Conservation (phyloP, 2,329 filamentous ascomycete genomes). For the Colletotrichum chlorophyti region DNA sequence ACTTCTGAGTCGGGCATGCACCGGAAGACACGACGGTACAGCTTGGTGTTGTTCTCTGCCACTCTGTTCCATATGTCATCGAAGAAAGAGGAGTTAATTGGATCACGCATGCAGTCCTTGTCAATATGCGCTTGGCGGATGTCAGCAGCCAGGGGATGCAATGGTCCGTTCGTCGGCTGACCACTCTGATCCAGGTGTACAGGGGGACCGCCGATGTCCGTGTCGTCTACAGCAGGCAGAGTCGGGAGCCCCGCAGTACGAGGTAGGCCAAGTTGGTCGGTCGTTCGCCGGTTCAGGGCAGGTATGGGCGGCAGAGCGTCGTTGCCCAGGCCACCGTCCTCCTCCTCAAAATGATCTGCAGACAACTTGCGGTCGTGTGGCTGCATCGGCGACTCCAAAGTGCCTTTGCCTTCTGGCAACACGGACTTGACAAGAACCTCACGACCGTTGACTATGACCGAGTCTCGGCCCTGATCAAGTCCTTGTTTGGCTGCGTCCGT, state of each 20-base stretch:
- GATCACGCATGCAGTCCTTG: constrained; percentile 94
- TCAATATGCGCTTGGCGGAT: constrained; percentile 77
- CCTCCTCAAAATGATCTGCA: constrained; percentile 26
- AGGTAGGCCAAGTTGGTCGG: constrained; percentile 71
- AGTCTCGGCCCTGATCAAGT: constrained; percentile 71
- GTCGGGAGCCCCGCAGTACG: constrained; percentile 73
- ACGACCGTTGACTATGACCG: constrained; percentile 68
- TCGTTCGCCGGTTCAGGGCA: constrained; percentile 64
- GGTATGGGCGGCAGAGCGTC: constrained; percentile 66
- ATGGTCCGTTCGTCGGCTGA: constrained; percentile 49
- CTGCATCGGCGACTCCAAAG: constrained; percentile 58
- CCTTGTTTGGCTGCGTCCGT: constrained; percentile 68
- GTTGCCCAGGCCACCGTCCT: constrained; percentile 42
- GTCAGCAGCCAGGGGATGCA: constrained; percentile 67
- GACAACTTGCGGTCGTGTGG: constrained; percentile 42
- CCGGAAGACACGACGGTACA: constrained; percentile 92
- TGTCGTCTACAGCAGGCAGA: constrained; percentile 76
- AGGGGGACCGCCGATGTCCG: constrained; percentile 81
- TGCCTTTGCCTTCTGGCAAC: constrained; percentile 69
- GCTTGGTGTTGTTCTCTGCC: constrained; percentile 93
- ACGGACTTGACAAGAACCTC: constrained; percentile 75
- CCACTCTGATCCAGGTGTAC: constrained; percentile 60
- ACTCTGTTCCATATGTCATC: constrained; percentile 87
- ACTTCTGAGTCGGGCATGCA: constrained; percentile 98
- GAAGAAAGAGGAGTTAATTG: constrained; percentile 81